Evolutionary conservation across 1,284 basidiomycete species (phyloP).

Genomic region (Ceratobasidium sp.): DNA sequence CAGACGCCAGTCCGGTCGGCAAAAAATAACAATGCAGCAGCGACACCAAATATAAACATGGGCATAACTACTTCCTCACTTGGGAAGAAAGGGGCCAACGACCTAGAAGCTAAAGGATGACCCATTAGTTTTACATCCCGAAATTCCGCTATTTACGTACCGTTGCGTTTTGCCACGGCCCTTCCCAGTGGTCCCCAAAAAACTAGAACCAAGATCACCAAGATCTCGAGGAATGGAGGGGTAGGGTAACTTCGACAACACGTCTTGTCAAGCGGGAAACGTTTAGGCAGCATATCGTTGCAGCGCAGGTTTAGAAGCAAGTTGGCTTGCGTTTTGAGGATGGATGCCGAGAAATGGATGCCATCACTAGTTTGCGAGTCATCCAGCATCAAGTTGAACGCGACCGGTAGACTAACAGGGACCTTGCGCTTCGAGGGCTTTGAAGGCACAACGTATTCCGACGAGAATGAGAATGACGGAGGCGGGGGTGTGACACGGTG

Average conservation of each 20-base stretch:
- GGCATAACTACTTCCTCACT: conserved; percentile 59
- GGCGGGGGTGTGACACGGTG: conserved; percentile 66
- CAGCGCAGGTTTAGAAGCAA: conserved; percentile 84
- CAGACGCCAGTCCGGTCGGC: conserved; percentile 86
- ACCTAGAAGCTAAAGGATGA: conserved; percentile 10
- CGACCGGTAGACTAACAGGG: conserved; percentile 72
- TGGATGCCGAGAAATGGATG: conserved; percentile 75
- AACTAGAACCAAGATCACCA: conserved; percentile 65
- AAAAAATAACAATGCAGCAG: conserved; percentile 73
- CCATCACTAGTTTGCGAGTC: conserved; percentile 82
- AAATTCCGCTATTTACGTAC: not conserved
- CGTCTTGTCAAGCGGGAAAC: conserved; percentile 79
- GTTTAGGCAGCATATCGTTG: conserved; percentile 76
- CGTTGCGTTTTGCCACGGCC: conserved; percentile 52
- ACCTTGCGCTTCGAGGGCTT: conserved; percentile 50
- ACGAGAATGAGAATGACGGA: conserved; percentile 47
- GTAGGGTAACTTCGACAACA: conserved; percentile 83
- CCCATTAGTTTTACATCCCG: not conserved
- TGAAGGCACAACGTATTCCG: conserved; percentile 46
- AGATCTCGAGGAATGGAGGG: conserved; percentile 69
- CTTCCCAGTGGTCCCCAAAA: conserved; percentile 68
- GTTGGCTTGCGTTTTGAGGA: conserved; percentile 78
- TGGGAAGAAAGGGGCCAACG: conserved; percentile 55
- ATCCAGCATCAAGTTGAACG: conserved; percentile 82
- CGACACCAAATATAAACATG: conserved; percentile 70